Evolutionary conservation across 768 basidiomycete species (phyloP), one percentile per base, ranked within the genome.

Genomic region (Crassisporium funariophilum): DNA sequence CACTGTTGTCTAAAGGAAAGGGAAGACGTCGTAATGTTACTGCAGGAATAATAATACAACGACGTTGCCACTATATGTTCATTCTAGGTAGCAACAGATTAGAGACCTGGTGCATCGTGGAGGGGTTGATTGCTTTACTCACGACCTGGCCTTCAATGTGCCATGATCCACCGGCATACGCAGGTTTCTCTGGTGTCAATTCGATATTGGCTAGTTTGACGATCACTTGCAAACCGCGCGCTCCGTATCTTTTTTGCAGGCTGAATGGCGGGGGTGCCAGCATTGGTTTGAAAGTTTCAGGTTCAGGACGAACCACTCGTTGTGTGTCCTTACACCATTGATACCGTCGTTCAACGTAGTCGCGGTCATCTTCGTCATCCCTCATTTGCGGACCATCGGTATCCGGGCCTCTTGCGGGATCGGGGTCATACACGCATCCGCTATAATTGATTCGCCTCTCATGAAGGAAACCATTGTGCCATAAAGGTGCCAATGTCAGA

Each of bases 41-140:
- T 43, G 36, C 36, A 45, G 1, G 58, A 59, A 33, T 64, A 66
- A 45, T 63, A 68, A 46, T 68, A 66, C 9, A 64, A 49, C 2
- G 64, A 47, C 1, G 61, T 60, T 3, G 67, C 66, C 20, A 59
- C 61, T 25, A 68, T 69, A 35, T 63, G 64, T 37, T 70, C 69
- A 36, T 70, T 70, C 60, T 65, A 35, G 13, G 35, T 31, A 22
- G 35, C 35, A 16, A 24, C 38, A 4, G 21, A 17, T 37, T 12
- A 16, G 10, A 15, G 15, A 29, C 11, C 44, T 22, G 29, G 19
- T 16, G 16, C n/a, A 15, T 20, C 13, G 29, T 8, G 21, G 11
- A 11, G 20, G 13, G 24, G 23, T 22, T 4, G 22, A 34, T 4
- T 31, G n/a, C 41, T 38, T 5, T 5, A 49, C 44, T 7, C 41